phyloP scores from a whole-genome alignment of 2,329 filamentous ascomycete species.

The Curvularia lunata region DNA sequence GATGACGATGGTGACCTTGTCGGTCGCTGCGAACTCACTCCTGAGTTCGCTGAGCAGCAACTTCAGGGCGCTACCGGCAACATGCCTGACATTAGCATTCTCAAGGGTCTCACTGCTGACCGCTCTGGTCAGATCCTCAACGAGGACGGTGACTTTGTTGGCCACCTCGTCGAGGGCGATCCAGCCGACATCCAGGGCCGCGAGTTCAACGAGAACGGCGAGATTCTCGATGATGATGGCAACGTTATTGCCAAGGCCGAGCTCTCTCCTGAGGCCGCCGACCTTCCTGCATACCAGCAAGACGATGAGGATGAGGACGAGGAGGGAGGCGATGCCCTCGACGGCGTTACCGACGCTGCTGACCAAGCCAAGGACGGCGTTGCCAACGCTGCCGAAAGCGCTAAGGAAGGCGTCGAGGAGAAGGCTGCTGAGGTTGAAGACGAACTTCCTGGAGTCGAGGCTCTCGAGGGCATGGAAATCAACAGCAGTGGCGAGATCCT shows the following conservation, averaged over 20 bases:
- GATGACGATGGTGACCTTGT: slow-evolving; percentile 63
- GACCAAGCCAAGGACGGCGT: slow-evolving; percentile 32
- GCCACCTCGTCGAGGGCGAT: slow-evolving; percentile 56
- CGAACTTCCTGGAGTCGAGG: slow-evolving; percentile 59
- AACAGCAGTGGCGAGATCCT: slow-evolving; percentile 59
- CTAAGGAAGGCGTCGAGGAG: slow-evolving; percentile 41
- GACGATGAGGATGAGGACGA: slow-evolving; percentile 37
- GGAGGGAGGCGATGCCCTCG: slow-evolving; percentile 31
- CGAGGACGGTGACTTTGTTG: slow-evolving; percentile 59
- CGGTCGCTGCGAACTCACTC: slow-evolving; percentile 59
- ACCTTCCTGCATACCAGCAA: slow-evolving; percentile 45
- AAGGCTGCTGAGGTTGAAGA: slow-evolving; percentile 53
- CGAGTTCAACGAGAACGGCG: slow-evolving; percentile 60
- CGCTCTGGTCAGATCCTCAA: slow-evolving; percentile 57
- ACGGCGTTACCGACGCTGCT: slow-evolving; percentile 22
- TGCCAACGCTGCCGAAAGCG: slow-evolving; percentile 43
- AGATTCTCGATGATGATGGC: slow-evolving; percentile 62
- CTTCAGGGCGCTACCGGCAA: slow-evolving; percentile 47
- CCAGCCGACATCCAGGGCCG: slow-evolving; percentile 56
- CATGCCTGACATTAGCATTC: slow-evolving; percentile 54
- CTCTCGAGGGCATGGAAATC: slow-evolving; percentile 58
- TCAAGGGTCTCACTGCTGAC: slow-evolving; percentile 57
- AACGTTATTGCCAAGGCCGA: slow-evolving; percentile 61
- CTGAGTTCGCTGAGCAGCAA: slow-evolving; percentile 54
- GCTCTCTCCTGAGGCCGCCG: slow-evolving; percentile 55